Evolutionary conservation across 768 basidiomycete genomes (phyloP).

Genomic region (Xerocomellus chrysenteron): DNA sequence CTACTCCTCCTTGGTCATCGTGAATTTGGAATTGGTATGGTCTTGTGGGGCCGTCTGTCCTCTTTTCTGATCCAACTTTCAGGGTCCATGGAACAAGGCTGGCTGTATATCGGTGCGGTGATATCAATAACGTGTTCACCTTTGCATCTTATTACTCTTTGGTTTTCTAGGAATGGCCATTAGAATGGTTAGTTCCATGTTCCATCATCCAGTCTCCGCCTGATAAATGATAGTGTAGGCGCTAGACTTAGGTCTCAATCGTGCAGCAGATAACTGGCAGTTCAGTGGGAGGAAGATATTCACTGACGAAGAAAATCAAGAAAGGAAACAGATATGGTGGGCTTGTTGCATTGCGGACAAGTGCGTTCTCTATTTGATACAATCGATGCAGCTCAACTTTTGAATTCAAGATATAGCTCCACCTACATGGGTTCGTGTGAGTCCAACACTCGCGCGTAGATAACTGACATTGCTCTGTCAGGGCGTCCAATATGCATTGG

Average conservation of each 20-base stretch:
- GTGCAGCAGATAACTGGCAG: constrained; percentile 74
- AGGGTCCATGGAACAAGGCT: constrained; percentile 78
- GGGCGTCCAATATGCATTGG: constrained; percentile 69
- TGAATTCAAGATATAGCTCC: constrained; percentile 55
- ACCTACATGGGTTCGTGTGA: constrained; percentile 63
- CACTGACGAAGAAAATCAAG: constrained; percentile 63
- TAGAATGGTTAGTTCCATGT: constrained; percentile 53
- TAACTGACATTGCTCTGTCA: constrained; percentile 23
- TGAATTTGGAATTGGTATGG: constrained; percentile 78
- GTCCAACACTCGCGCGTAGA: neutral
- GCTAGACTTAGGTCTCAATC: constrained; percentile 78
- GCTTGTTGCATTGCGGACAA: constrained; percentile 68
- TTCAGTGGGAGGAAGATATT: constrained; percentile 61
- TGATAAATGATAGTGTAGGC: constrained; percentile 45
- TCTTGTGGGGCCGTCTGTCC: neutral
- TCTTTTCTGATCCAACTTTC: constrained; percentile 12
- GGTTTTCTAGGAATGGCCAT: constrained; percentile 59
- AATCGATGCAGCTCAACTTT: constrained; percentile 1
- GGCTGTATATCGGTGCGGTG: constrained; percentile 70
- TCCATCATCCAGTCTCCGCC: neutral
- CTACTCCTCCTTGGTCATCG: constrained; percentile 77
- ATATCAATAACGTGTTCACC: neutral
- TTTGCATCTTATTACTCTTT: neutral
- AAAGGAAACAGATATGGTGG: constrained; percentile 80
- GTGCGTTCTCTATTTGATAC: constrained; percentile 38